A percentile compares a stretch with the other conserved stretches of the same genome.
Evolutionary conservation across 371 early-diverging fungal species (phyloP).

Genomic region (Encephalitozoon intestinalis): DNA sequence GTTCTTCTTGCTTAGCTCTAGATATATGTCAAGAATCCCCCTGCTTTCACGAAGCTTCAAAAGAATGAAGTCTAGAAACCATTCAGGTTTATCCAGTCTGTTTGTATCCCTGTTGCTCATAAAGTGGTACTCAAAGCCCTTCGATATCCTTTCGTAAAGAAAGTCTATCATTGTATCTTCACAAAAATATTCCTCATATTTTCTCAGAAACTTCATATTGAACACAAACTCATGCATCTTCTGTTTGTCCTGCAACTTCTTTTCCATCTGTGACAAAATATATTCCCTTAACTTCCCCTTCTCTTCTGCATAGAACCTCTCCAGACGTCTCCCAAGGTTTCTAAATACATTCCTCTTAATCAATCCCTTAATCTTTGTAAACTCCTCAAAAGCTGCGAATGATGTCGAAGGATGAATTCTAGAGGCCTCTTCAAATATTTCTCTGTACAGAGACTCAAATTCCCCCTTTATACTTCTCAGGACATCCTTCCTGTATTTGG

Average conservation of each 20-base stretch:
- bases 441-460: background rate
- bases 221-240: slow-evolving; percentile 46
- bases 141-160: slow-evolving; percentile 22
- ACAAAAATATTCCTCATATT: slow-evolving; percentile 37
- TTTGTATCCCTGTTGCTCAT: slow-evolving; percentile 57
- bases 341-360: slow-evolving; percentile 27
- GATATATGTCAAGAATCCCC: slow-evolving; percentile 30
- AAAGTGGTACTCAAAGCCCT: slow-evolving; percentile 58
- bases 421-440: background rate
- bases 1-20: background rate
- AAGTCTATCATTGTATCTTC: slow-evolving; percentile 27
- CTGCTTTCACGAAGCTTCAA: slow-evolving; percentile 27
- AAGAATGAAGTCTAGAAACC: slow-evolving; percentile 57
- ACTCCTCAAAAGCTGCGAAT: slow-evolving; percentile 1
- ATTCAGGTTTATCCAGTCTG: slow-evolving; percentile 61
- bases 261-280: slow-evolving; percentile 10
- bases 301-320: slow-evolving; percentile 13
- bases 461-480: background rate
- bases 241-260: slow-evolving; percentile 5
- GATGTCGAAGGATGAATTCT: background rate
- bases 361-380: slow-evolving; percentile 6
- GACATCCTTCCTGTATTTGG: slow-evolving; percentile 22
- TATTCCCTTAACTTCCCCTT: slow-evolving; percentile 34
- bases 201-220: slow-evolving; percentile 39
- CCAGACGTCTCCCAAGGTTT: slow-evolving; percentile 30